A percentile compares a stretch with the other conserved stretches of the same genome.
Evolutionary conservation across 1,284 basidiomycete genomes (phyloP).

Genomic region (Hypsizygus ulmarius): DNA sequence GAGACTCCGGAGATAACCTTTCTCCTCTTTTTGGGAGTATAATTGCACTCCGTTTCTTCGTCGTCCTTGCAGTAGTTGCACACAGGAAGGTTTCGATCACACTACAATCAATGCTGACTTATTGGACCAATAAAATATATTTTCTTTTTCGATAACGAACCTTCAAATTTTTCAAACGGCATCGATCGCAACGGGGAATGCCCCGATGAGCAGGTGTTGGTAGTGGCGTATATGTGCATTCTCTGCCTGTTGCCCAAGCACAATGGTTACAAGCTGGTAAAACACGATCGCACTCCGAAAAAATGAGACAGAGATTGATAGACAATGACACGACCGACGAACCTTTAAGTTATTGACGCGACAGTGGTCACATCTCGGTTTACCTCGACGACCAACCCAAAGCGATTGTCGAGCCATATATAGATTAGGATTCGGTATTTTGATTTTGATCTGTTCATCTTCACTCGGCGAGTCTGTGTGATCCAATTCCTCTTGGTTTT

Average conservation of each 20-base stretch:
- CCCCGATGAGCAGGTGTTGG: constrained; percentile 73
- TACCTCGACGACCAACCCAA: constrained; percentile 69
- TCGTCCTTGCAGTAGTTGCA: constrained; percentile 57
- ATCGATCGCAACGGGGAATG: constrained; percentile 69
- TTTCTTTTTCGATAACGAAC: constrained; percentile 32
- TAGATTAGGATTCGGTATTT: constrained; percentile 57
- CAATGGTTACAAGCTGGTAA: constrained; percentile 72
- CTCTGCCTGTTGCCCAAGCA: constrained; percentile 56
- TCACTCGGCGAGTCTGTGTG: constrained; percentile 47
- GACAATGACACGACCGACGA: constrained; percentile 23
- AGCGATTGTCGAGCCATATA: constrained; percentile 61
- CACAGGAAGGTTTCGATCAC: constrained; percentile 65
- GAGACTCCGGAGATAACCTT: constrained; percentile 45
- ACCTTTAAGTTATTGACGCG: constrained; percentile 70
- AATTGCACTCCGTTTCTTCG: constrained; percentile 55
- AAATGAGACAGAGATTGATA: constrained; percentile 9
- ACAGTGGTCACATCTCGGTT: constrained; percentile 70
- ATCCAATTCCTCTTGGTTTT: constrained; percentile 42
- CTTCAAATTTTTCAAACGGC: constrained; percentile 63
- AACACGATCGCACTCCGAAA: constrained; percentile 61
- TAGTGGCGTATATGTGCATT: constrained; percentile 69
- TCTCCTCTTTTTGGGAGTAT: constrained; percentile 65
- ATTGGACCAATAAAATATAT: background rate
- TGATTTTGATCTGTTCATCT: constrained; percentile 60
- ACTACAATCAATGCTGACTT: constrained; percentile 35